Evolutionary conservation across 108 stramenopile genomes (phyloP).

Genomic region (Conticribra weissflogii): DNA sequence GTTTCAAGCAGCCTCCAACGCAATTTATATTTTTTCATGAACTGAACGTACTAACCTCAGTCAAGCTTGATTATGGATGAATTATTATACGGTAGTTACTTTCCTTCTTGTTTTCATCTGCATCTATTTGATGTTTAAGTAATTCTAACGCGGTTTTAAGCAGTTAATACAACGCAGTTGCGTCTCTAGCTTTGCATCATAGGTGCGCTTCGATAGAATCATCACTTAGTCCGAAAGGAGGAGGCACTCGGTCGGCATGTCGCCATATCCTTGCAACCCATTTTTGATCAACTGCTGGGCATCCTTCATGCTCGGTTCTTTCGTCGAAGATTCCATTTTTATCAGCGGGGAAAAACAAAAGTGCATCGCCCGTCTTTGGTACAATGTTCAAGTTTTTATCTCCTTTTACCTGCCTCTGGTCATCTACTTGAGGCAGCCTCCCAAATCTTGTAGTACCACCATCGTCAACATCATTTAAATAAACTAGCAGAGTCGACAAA

Average conservation of each 20-base stretch:
- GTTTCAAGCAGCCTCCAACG: slow-evolving; percentile 6
- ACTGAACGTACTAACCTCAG: too few relatives aligned
- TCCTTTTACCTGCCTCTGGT: slow-evolving; percentile 26
- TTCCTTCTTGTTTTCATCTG: too few relatives aligned
- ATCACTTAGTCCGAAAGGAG: slow-evolving; percentile 76
- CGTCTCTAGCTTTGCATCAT: neutral
- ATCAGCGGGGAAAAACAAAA: slow-evolving; percentile 87
- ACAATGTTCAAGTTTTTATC: slow-evolving; percentile 57
- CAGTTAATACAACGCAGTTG: too few relatives aligned
- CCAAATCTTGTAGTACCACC: slow-evolving; percentile 82
- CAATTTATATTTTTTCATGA: too few relatives aligned
- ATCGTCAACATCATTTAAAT: slow-evolving; percentile 77
- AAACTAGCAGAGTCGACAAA: slow-evolving; percentile 74
- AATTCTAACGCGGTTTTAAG: too few relatives aligned
- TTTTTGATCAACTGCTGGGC: slow-evolving; percentile 77
- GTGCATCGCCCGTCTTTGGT: slow-evolving; percentile 73
- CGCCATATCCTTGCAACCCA: slow-evolving; percentile 87
- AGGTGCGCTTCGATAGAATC: slow-evolving; percentile 15
- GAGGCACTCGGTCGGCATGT: slow-evolving; percentile 63
- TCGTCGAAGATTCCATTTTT: slow-evolving; percentile 73
- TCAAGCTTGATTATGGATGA: too few relatives aligned
- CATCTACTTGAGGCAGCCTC: slow-evolving; percentile 40
- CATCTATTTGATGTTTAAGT: too few relatives aligned
- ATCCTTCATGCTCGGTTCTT: slow-evolving; percentile 81
- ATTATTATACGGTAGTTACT: too few relatives aligned